Conservation (phyloP, 345 rosid genomes). For the Bruguiera parviflora region DNA sequence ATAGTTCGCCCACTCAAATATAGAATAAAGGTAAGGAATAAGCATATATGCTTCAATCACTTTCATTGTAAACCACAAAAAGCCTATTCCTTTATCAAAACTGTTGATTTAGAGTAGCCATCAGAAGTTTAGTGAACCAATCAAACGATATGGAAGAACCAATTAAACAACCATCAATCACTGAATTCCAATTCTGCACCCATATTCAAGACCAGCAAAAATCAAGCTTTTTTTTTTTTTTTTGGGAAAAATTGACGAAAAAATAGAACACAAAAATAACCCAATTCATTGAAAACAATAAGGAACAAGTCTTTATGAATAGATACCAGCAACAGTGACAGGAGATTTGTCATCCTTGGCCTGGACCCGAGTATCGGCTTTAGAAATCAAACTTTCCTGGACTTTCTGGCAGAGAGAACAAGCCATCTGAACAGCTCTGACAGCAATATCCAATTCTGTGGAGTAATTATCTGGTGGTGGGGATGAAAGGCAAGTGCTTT, state of each 20-base stretch:
- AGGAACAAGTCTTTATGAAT: not conserved
- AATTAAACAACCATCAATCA: not conserved
- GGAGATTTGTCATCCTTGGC: constrained; percentile 52
- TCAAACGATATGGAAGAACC: not conserved
- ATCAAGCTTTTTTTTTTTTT: not conserved
- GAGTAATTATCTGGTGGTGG: constrained; percentile 19
- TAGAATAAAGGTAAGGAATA: not conserved
- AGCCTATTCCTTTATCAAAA: constrained; percentile 3
- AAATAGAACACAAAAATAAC: not conserved
- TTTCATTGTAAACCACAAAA: not conserved
- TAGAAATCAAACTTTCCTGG: constrained; percentile 41
- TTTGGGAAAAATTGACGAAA: not conserved
- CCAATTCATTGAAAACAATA: not conserved
- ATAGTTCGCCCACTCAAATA: not conserved
- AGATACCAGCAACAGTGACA: constrained; percentile 48
- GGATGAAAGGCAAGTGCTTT: constrained; percentile 13
- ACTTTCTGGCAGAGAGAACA: constrained; percentile 50
- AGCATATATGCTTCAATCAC: not conserved
- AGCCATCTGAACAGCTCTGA: constrained; percentile 53
- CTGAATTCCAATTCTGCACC: not conserved
- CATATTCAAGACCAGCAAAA: constrained; percentile 6
- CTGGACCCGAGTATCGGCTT: constrained; percentile 26
- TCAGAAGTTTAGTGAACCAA: not conserved
- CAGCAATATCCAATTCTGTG: constrained; percentile 47
- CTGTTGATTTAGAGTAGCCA: not conserved